Evolutionary conservation across 768 basidiomycete species (phyloP).

Genomic region (Amanita phalloides): DNA sequence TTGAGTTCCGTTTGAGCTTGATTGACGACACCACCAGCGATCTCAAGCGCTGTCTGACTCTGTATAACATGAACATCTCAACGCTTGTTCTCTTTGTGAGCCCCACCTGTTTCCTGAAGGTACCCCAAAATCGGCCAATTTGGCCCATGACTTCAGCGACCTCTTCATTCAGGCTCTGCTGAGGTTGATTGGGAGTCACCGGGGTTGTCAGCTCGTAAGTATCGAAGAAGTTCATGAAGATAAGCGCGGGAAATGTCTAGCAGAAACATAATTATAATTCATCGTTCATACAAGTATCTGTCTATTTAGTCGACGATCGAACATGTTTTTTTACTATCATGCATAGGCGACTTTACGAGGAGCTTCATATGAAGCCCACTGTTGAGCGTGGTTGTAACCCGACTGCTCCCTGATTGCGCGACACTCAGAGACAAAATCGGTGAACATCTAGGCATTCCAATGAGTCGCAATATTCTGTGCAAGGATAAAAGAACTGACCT

Average conservation of each 20-base stretch:
- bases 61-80: conserved; percentile 17
- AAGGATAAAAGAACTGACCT: conserved; percentile 38
- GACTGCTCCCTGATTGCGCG: conserved; percentile 38
- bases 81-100: background rate
- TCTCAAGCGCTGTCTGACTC: conserved; percentile 61
- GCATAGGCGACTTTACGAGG: conserved; percentile 12
- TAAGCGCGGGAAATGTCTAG: background rate
- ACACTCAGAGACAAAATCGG: conserved; percentile 66
- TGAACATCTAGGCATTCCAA: conserved; percentile 3
- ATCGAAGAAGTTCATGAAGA: conserved; percentile 66
- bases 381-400: conserved; percentile 10
- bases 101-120: conserved; percentile 79
- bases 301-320: background rate
- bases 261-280: background rate
- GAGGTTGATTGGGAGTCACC: conserved; percentile 29
- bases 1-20: conserved; percentile 74
- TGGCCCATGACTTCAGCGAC: conserved; percentile 85
- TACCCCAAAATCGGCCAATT: conserved; percentile 82
- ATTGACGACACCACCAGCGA: conserved; percentile 58
- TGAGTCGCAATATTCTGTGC: background rate
- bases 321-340: background rate
- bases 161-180: conserved; percentile 72
- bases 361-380: conserved; percentile 12
- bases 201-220: conserved; percentile 46
- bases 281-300: background rate